These are phyloP conservation scores for Tolypocladium pustulatum DNA, from an alignment of 2,329 filamentous ascomycete species.

Conservation along the genomic window DNA sequence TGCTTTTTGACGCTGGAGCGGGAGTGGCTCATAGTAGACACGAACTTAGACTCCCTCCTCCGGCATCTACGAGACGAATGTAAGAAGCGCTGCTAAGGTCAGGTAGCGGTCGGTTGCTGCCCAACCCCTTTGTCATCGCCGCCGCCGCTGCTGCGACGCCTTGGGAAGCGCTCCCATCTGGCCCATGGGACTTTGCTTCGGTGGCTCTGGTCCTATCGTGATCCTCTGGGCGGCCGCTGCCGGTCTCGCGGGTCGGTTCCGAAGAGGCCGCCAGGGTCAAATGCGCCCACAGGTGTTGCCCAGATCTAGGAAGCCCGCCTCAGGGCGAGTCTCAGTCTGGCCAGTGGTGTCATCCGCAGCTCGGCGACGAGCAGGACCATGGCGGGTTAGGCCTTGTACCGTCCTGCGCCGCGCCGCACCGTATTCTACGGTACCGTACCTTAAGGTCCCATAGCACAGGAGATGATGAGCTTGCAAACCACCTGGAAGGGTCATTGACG, in stretches of 20 bases:
- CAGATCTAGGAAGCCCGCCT: too few relatives aligned
- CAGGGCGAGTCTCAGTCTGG: not conserved
- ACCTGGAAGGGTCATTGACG: not conserved
- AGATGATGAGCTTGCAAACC: not conserved
- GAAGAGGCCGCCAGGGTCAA: slow-evolving; percentile 2
- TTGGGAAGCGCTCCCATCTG: not conserved
- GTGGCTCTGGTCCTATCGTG: not conserved
- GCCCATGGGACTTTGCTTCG: not conserved
- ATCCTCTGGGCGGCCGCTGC: not conserved
- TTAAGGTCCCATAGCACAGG: not conserved
- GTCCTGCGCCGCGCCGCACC: not conserved
- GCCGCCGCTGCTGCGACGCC: not conserved
- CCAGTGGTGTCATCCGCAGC: not conserved
- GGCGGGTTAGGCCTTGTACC: not conserved
- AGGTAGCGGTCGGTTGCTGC: slow-evolving; percentile 8
- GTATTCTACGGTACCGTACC: not conserved
- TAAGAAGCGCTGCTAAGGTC: slow-evolving; percentile 1
- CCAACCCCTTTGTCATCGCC: slow-evolving; percentile 5
- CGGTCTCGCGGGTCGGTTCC: slow-evolving; percentile 4
- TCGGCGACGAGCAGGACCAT: not conserved
- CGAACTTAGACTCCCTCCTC: too few relatives aligned
- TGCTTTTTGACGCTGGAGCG: not conserved
- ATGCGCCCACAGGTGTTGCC: not conserved
- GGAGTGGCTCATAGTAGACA: not conserved
- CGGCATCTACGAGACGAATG: not conserved